Evolutionary conservation across 257 asterid genomes (phyloP).

Genomic region (Thymus quinquecostatus): DNA sequence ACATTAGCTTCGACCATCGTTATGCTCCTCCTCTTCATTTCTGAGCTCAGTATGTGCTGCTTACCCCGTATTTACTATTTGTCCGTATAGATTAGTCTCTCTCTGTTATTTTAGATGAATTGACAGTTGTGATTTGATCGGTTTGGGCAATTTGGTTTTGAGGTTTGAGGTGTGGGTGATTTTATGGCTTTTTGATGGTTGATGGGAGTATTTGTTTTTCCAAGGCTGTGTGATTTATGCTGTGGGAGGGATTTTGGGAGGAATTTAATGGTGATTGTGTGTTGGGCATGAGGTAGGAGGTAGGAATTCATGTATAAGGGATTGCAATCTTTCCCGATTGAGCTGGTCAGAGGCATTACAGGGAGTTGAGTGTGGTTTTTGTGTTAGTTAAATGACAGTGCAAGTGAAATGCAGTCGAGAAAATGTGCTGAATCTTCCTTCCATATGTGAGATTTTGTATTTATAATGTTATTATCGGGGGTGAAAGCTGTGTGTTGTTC

Average conservation of each 20-base stretch:
- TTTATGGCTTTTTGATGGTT: slow-evolving; percentile 18
- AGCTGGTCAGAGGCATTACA: slow-evolving; percentile 7
- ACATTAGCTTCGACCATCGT: slow-evolving; percentile 82
- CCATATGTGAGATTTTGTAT: not conserved
- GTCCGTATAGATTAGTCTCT: slow-evolving; percentile 4
- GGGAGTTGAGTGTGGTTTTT: not conserved
- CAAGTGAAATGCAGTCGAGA: not conserved
- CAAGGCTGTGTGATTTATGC: not conserved
- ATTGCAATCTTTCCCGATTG: not conserved
- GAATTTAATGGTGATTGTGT: slow-evolving; percentile 4
- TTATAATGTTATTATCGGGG: not conserved
- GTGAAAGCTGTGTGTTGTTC: slow-evolving; percentile 4
- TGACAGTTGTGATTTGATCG: not conserved
- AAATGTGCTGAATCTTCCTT: not conserved
- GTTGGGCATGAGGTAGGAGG: not conserved
- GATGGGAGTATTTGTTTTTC: not conserved
- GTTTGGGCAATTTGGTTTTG: slow-evolving; percentile 15
- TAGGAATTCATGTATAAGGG: not conserved
- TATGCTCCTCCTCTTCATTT: slow-evolving; percentile 86
- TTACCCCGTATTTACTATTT: slow-evolving; percentile 6
- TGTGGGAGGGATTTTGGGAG: slow-evolving; percentile 6
- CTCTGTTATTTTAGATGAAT: slow-evolving; percentile 3
- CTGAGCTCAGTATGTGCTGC: slow-evolving; percentile 85
- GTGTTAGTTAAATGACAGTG: slow-evolving; percentile 8
- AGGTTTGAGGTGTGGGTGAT: not conserved